Conservation (phyloP, 1,284 basidiomycete genomes). For the Moesziomyces globuligerus region DNA sequence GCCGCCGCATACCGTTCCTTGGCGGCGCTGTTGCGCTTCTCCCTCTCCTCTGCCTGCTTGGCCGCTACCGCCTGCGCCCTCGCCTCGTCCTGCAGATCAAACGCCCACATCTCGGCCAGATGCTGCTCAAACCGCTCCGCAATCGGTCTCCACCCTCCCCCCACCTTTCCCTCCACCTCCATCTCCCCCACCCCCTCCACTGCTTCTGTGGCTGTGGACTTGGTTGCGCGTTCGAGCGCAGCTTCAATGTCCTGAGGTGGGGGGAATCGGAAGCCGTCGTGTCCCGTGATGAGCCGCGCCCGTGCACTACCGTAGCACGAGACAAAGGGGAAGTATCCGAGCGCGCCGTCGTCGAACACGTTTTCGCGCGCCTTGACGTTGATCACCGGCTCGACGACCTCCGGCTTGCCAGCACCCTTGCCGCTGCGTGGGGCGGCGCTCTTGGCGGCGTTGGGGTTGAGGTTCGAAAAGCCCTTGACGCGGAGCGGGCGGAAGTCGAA, state of each 20-base stretch:
- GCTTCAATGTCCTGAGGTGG: constrained; percentile 70
- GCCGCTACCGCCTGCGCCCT: constrained; percentile 21
- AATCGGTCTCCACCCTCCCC: constrained; percentile 42
- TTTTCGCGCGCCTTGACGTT: constrained; percentile 72
- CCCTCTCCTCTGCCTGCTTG: constrained; percentile 29
- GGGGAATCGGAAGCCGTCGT: constrained; percentile 77
- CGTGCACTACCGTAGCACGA: constrained; percentile 91
- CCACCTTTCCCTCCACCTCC: constrained; percentile 1
- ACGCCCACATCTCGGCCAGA: constrained; percentile 45
- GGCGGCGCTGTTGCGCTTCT: constrained; percentile 14
- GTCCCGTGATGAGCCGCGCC: constrained; percentile 83
- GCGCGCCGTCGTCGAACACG: constrained; percentile 88
- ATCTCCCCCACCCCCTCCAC: neutral
- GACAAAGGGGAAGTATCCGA: constrained; percentile 95
- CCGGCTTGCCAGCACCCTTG: constrained; percentile 14
- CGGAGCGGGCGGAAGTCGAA: constrained; percentile 87
- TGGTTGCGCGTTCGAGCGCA: constrained; percentile 19
- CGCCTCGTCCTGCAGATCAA: constrained; percentile 54
- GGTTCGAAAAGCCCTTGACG: constrained; percentile 26
- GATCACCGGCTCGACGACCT: constrained; percentile 36
- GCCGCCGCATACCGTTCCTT: constrained; percentile 34
- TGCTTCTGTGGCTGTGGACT: neutral
- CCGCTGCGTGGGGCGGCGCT: constrained; percentile 4
- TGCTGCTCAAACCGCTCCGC: constrained; percentile 50
- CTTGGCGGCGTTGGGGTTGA: constrained; percentile 15